Percentiles rank a stretch among this genome's conserved stretches.
Conservation (phyloP, 192 early-diverging fungal genomes). For the Dispira simplex region DNA sequence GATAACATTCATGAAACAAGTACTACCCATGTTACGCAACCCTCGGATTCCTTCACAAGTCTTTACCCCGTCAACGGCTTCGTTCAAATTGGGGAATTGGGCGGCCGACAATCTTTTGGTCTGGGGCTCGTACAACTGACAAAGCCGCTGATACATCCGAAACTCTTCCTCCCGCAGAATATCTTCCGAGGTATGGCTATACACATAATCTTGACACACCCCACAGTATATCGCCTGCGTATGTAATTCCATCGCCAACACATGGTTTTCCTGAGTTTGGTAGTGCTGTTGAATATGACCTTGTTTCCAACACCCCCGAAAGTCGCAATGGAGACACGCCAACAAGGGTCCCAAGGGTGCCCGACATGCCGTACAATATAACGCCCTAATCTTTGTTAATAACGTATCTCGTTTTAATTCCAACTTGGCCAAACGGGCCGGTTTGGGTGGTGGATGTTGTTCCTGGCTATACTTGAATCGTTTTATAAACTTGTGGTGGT, state of each 20-base stretch:
- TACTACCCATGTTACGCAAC: constrained; percentile 91
- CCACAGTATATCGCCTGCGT: neutral
- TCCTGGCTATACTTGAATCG: neutral
- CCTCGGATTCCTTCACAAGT: constrained; percentile 60
- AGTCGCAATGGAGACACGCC: constrained; percentile 5
- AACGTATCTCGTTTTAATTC: neutral
- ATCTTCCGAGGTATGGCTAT: neutral
- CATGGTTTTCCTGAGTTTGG: neutral
- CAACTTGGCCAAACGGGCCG: neutral
- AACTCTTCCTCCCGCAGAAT: neutral
- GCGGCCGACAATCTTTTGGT: neutral
- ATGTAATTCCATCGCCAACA: neutral
- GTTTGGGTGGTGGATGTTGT: neutral
- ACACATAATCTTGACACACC: neutral
- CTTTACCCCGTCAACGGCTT: neutral
- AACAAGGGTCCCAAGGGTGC: neutral
- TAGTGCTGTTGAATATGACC: neutral
- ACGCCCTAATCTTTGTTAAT: neutral
- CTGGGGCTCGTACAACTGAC: neutral
- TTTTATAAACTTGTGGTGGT: neutral
- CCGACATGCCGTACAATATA: neutral
- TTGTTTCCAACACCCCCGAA: neutral
- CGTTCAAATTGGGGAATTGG: neutral
- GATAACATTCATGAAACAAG: constrained; percentile 97
- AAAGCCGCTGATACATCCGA: neutral